Evolutionary conservation across 495 filamentous ascomycete species (phyloP).

Genomic region (Aspergillus conjunctus): DNA sequence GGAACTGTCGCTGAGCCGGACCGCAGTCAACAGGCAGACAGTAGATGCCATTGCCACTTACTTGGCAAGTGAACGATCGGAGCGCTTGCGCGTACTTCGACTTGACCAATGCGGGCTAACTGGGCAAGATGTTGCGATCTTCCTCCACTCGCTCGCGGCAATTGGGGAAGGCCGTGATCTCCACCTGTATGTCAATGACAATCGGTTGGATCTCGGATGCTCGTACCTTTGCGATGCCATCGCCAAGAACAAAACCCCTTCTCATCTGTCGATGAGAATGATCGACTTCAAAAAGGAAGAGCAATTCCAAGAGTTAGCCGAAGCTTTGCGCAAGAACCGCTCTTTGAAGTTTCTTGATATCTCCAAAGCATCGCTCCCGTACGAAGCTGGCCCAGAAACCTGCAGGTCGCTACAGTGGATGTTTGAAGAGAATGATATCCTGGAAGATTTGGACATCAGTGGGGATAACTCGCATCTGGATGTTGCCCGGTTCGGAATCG

Average conservation of each 20-base stretch:
- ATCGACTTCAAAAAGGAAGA: slow-evolving; percentile 80
- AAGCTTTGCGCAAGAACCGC: slow-evolving; percentile 70
- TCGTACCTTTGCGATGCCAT: slow-evolving; percentile 71
- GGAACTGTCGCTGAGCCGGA: slow-evolving; percentile 68
- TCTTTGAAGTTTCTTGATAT: slow-evolving; percentile 82
- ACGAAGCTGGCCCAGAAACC: slow-evolving; percentile 72
- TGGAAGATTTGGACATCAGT: slow-evolving; percentile 81
- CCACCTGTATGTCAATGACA: slow-evolving; percentile 79
- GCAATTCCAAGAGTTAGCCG: slow-evolving; percentile 72
- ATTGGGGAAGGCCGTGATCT: slow-evolving; percentile 61
- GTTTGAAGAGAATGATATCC: slow-evolving; percentile 75
- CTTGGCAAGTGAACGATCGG: slow-evolving; percentile 63
- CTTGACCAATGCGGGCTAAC: slow-evolving; percentile 82
- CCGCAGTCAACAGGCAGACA: slow-evolving; percentile 59
- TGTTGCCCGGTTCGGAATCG: slow-evolving; percentile 79
- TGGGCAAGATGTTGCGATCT: slow-evolving; percentile 72
- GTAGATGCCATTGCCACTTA: slow-evolving; percentile 64
- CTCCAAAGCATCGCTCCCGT: slow-evolving; percentile 82
- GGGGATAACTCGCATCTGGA: slow-evolving; percentile 89
- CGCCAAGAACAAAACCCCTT: slow-evolving; percentile 62
- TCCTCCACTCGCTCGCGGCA: slow-evolving; percentile 72
- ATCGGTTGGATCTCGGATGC: slow-evolving; percentile 74
- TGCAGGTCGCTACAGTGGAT: slow-evolving; percentile 71
- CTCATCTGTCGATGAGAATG: slow-evolving; percentile 77
- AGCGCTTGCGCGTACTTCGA: slow-evolving; percentile 64